Percentiles rank a stretch among this genome's conserved stretches.
Evolutionary conservation across 345 rosid species (phyloP).

Genomic region (Xanthoceras sorbifolium): DNA sequence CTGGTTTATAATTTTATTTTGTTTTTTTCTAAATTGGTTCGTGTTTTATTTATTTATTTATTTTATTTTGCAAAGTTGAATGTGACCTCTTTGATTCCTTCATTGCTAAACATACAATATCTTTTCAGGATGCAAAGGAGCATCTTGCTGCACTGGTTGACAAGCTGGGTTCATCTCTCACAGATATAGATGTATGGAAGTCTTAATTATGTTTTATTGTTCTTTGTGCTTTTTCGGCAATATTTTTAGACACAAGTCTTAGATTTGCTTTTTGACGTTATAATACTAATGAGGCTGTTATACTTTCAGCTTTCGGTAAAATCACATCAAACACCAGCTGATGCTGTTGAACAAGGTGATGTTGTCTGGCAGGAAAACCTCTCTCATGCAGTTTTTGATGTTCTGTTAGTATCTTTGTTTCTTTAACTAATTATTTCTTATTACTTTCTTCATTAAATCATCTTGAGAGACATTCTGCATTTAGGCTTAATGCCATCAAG

Average conservation of each 20-base stretch:
- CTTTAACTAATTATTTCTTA: slow-evolving; percentile 27
- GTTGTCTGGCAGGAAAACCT: slow-evolving; percentile 54
- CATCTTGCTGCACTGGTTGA: slow-evolving; percentile 93
- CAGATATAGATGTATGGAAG: slow-evolving; percentile 76
- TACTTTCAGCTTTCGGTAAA: slow-evolving; percentile 73
- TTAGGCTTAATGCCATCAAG: slow-evolving; percentile 1
- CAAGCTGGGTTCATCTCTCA: slow-evolving; percentile 87
- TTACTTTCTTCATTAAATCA: slow-evolving; percentile 6
- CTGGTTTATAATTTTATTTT: not conserved
- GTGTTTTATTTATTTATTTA: not conserved
- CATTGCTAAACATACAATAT: slow-evolving; percentile 20
- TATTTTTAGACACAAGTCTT: not conserved
- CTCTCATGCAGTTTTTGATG: slow-evolving; percentile 50
- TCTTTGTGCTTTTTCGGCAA: slow-evolving; percentile 20
- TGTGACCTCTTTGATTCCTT: not conserved
- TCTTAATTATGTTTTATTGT: slow-evolving; percentile 22
- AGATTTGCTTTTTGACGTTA: slow-evolving; percentile 8
- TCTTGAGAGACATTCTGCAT: slow-evolving; percentile 1
- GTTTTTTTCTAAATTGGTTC: not conserved
- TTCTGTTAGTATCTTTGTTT: slow-evolving; percentile 49
- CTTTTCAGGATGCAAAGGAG: slow-evolving; percentile 91
- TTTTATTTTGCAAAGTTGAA: not conserved
- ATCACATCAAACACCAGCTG: slow-evolving; percentile 60
- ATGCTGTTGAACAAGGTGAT: slow-evolving; percentile 95
- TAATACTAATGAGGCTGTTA: slow-evolving; percentile 35